Conservation (phyloP, 257 asterid species). For the Fraxinus excelsior region DNA sequence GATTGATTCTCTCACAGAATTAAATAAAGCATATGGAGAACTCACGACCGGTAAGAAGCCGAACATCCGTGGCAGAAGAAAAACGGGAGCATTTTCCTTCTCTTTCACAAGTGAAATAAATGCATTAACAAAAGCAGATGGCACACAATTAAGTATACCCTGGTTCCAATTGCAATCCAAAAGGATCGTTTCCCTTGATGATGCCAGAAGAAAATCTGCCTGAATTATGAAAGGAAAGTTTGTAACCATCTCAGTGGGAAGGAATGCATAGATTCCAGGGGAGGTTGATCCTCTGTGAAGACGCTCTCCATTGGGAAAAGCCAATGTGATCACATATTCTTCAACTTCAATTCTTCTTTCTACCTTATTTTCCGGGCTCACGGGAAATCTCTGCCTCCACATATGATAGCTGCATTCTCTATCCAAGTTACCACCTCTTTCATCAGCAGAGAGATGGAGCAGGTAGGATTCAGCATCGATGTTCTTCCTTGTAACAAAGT, state of each 20-base stretch:
- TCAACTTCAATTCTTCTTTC: conserved; percentile 40
- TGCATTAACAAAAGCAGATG: conserved; percentile 33
- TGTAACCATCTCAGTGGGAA: conserved; percentile 43
- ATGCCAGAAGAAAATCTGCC: conserved; percentile 40
- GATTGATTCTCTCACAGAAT: conserved; percentile 30
- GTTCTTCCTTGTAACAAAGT: conserved; percentile 34
- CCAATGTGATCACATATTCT: conserved; percentile 40
- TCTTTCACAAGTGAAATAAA: conserved; percentile 34
- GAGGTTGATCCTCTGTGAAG: conserved; percentile 33
- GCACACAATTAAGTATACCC: conserved; percentile 40
- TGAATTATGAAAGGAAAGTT: conserved; percentile 41
- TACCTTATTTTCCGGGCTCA: conserved; percentile 24
- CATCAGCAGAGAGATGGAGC: conserved; percentile 37
- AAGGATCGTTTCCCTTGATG: conserved; percentile 43
- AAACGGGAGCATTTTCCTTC: conserved; percentile 25
- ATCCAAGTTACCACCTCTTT: too few relatives aligned
- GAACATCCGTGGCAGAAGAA: conserved; percentile 28
- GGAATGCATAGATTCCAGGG: conserved; percentile 42
- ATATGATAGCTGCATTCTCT: conserved; percentile 35
- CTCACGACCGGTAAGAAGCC: conserved; percentile 28
- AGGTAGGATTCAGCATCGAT: conserved; percentile 39
- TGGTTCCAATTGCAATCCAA: conserved; percentile 37
- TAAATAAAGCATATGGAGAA: conserved; percentile 33
- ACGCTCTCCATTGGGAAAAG: conserved; percentile 40
- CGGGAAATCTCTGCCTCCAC: conserved; percentile 44